Conservation (phyloP, 148 eudicot species). For the Fagopyrum tataricum region DNA sequence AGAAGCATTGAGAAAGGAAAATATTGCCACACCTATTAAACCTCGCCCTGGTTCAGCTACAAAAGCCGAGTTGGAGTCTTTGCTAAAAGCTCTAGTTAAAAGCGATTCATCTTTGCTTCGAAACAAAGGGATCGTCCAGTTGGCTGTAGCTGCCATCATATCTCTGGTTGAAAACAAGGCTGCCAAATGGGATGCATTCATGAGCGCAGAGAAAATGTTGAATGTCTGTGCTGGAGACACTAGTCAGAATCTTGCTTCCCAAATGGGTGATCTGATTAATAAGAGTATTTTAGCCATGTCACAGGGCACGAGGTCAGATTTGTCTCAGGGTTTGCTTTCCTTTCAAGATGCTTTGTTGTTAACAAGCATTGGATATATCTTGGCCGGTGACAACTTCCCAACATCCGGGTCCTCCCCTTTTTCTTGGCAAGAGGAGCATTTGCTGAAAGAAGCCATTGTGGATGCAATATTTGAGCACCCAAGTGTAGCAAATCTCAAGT, state of each 20-base stretch:
- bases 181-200: conserved; percentile 90
- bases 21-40: conserved; percentile 51
- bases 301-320: conserved; percentile 29
- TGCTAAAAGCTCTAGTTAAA: conserved; percentile 66
- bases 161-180: conserved; percentile 58
- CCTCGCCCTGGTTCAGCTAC: conserved; percentile 64
- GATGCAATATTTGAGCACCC: conserved; percentile 90
- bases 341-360: conserved; percentile 77
- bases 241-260: conserved; percentile 96
- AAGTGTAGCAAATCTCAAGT: conserved; percentile 48
- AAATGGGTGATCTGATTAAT: conserved; percentile 78
- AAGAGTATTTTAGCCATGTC: conserved; percentile 55
- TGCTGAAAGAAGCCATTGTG: conserved; percentile 84
- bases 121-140: conserved; percentile 86
- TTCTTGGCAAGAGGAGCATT: conserved; percentile 97
- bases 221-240: conserved; percentile 83
- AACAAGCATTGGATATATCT: conserved; percentile 62
- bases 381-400: conserved; percentile 94
- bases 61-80: conserved; percentile 54
- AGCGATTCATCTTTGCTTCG: conserved; percentile 51
- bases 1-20: conserved; percentile 77
- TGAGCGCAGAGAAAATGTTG: conserved; percentile 91
- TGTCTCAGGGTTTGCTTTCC: conserved; percentile 57
- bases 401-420: conserved; percentile 93
- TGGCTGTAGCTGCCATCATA: conserved; percentile 61